A percentile compares a stretch with the other conserved stretches of the same genome.
phyloP scores from a whole-genome alignment of 2,329 filamentous ascomycete genomes.

The Alternaria brassicicola region DNA sequence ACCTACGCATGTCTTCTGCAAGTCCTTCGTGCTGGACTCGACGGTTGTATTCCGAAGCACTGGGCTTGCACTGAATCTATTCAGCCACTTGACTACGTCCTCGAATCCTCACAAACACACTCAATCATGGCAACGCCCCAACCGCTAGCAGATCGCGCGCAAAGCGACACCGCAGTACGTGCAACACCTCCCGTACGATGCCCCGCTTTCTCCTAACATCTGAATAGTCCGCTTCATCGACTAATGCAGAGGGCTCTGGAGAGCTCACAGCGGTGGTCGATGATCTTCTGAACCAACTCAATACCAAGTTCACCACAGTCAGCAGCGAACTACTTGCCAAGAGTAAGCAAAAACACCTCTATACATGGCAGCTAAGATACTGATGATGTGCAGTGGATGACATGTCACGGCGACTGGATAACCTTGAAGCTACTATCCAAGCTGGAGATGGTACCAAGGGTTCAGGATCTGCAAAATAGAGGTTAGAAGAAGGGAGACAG shows the following conservation, averaged over 20 bases:
- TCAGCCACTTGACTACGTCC: neutral
- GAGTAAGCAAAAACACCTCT: conserved; percentile 62
- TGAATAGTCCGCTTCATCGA: conserved; percentile 24
- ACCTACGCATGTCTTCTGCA: neutral
- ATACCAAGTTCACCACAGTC: conserved; percentile 82
- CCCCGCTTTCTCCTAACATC: neutral
- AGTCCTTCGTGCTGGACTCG: neutral
- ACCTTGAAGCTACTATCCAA: conserved; percentile 75
- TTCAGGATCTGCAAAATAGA: conserved; percentile 31
- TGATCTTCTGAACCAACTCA: conserved; percentile 82
- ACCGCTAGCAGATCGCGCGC: conserved; percentile 25
- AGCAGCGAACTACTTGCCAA: conserved; percentile 89
- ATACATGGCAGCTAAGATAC: neutral
- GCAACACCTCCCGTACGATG: neutral
- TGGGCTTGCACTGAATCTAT: too few relatives aligned
- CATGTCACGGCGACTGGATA: conserved; percentile 86
- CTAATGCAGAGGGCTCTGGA: conserved; percentile 46
- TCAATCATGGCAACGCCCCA: conserved; percentile 31
- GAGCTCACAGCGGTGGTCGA: conserved; percentile 82
- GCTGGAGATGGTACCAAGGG: conserved; percentile 55
- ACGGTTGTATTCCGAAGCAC: neutral
- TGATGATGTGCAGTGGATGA: conserved; percentile 74
- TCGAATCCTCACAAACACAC: neutral
- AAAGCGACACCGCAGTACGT: conserved; percentile 32
- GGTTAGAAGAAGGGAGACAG: neutral